A percentile compares a stretch with the other conserved stretches of the same genome.
These are phyloP conservation scores for Cucurbita ficifolia DNA, from an alignment of 306 rosid genomes.

Conservation along the genomic window DNA sequence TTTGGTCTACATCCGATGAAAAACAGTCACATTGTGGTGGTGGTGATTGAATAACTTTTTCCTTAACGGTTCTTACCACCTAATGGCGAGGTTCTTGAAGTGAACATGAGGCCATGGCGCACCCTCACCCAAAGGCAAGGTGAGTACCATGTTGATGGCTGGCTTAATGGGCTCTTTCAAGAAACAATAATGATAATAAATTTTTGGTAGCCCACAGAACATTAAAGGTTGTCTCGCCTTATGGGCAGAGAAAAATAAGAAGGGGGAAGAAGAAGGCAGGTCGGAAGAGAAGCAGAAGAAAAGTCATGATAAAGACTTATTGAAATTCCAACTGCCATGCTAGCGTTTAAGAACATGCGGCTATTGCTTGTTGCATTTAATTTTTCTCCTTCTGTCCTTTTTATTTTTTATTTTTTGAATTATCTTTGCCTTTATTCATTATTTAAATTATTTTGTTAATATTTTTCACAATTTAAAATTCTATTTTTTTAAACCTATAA, in stretches of 20 bases:
- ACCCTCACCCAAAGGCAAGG: neutral
- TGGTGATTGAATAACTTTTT: too few relatives aligned
- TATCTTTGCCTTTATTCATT: too few relatives aligned
- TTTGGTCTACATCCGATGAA: neutral
- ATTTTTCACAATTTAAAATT: too few relatives aligned
- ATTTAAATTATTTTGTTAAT: too few relatives aligned
- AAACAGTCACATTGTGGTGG: neutral
- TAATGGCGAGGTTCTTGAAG: neutral
- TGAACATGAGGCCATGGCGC: neutral
- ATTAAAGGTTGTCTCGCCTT: neutral
- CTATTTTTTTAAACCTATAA: neutral
- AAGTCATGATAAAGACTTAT: neutral
- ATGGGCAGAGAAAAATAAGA: neutral
- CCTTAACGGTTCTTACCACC: neutral
- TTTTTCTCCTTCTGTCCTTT: too few relatives aligned
- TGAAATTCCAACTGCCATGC: too few relatives aligned
- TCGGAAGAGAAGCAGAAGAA: neutral
- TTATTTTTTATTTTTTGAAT: too few relatives aligned
- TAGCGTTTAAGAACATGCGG: too few relatives aligned
- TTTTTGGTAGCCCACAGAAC: neutral
- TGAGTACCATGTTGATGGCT: neutral
- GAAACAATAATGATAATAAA: too few relatives aligned
- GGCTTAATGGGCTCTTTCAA: neutral
- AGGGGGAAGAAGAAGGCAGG: neutral
- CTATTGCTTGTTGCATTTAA: too few relatives aligned